A percentile compares a stretch with the other conserved stretches of the same genome.
These are phyloP conservation scores for Penicillium brevicompactum DNA, from an alignment of 2,329 filamentous ascomycete species.

Conservation along the genomic window DNA sequence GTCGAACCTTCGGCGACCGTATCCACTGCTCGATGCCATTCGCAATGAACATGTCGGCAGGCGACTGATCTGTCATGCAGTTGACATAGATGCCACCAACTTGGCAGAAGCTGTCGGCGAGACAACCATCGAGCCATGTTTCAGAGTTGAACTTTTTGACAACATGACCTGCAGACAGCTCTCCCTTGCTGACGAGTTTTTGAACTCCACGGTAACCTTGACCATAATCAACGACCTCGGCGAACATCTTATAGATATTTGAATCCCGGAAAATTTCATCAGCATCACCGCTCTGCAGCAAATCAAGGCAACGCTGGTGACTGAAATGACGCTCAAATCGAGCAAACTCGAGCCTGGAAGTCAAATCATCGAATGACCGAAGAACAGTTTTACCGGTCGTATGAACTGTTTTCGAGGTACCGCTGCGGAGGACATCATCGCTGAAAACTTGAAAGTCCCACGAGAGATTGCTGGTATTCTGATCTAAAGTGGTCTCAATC, in stretches of 20 bases:
- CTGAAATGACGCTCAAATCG: conserved; percentile 10
- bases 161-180: conserved; percentile 27
- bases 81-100: conserved; percentile 2
- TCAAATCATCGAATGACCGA: background rate
- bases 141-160: conserved; percentile 14
- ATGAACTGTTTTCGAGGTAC: background rate
- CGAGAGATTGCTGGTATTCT: background rate
- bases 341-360: background rate
- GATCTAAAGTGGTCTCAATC: background rate
- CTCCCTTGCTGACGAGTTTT: conserved; percentile 22
- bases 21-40: background rate
- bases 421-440: background rate
- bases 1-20: background rate
- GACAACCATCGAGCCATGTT: background rate
- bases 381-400: background rate
- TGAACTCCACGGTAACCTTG: background rate
- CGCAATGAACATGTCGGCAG: background rate
- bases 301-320: conserved; percentile 14
- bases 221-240: background rate
- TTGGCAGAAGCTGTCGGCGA: conserved; percentile 3
- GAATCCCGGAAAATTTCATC: conserved; percentile 26
- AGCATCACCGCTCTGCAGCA: conserved; percentile 21
- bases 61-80: conserved; percentile 2
- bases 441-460: background rate
- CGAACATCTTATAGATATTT: conserved; percentile 2